phyloP scores from a whole-genome alignment of 805 yeast genomes.

The Helenozyma rhizophorensis region DNA sequence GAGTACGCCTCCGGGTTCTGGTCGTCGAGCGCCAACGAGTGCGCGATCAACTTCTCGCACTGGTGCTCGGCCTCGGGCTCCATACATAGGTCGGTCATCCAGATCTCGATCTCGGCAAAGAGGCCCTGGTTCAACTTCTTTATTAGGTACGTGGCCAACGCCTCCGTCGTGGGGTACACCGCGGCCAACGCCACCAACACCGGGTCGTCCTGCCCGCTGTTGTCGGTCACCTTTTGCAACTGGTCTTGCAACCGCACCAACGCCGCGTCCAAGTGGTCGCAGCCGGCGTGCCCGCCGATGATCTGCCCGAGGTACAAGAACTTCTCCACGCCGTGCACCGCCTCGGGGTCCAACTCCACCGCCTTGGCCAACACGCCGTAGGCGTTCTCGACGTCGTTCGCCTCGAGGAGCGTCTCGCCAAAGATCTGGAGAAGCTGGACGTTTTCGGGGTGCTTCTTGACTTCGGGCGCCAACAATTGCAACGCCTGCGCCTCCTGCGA shows the following conservation, averaged over 20 bases:
- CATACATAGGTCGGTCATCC: slow-evolving; percentile 98
- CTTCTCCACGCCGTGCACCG: slow-evolving; percentile 67
- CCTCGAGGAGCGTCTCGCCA: slow-evolving; percentile 79
- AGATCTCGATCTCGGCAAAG: slow-evolving; percentile 83
- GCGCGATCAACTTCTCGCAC: slow-evolving; percentile 69
- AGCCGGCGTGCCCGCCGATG: slow-evolving; percentile 76
- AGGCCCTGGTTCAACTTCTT: slow-evolving; percentile 71
- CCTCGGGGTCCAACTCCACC: slow-evolving; percentile 67
- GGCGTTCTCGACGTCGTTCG: slow-evolving; percentile 75
- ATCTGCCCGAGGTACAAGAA: slow-evolving; percentile 90
- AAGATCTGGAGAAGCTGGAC: slow-evolving; percentile 51
- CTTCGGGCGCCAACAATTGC: slow-evolving; percentile 38
- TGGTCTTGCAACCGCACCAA: slow-evolving; percentile 43
- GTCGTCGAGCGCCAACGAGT: slow-evolving; percentile 57
- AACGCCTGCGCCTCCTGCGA: slow-evolving; percentile 55
- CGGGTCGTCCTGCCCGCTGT: slow-evolving; percentile 19
- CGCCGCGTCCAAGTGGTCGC: slow-evolving; percentile 59
- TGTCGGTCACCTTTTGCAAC: slow-evolving; percentile 27
- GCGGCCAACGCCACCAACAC: slow-evolving; percentile 22
- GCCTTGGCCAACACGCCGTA: slow-evolving; percentile 56
- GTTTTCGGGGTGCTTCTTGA: slow-evolving; percentile 26
- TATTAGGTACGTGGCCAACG: slow-evolving; percentile 30
- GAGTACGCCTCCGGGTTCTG: slow-evolving; percentile 78
- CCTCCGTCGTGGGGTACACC: slow-evolving; percentile 20
- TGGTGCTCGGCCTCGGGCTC: slow-evolving; percentile 78